These are phyloP conservation scores for Diaporthe caulivora DNA, from an alignment of 2,329 filamentous ascomycete genomes.

Conservation along the genomic window DNA sequence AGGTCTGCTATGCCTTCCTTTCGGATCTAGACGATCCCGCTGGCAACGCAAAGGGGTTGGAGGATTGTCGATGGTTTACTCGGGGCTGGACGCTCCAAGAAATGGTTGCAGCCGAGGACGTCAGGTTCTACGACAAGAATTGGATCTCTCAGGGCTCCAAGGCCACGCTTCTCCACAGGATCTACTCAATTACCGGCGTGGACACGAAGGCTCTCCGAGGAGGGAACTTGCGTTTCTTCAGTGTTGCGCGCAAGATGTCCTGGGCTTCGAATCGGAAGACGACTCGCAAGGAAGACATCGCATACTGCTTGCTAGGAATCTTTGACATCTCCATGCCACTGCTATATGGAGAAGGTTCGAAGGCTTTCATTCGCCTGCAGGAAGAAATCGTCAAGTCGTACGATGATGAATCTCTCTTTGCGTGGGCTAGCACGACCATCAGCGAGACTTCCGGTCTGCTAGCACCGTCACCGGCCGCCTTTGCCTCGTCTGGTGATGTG, in stretches of 20 bases:
- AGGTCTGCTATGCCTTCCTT: slow-evolving; percentile 35
- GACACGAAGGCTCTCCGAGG: slow-evolving; percentile 32
- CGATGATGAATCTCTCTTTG: slow-evolving; percentile 20
- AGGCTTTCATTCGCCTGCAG: slow-evolving; percentile 23
- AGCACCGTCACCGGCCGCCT: slow-evolving; percentile 8
- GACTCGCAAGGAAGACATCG: slow-evolving; percentile 15
- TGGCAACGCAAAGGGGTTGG: not conserved
- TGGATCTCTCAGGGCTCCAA: slow-evolving; percentile 36
- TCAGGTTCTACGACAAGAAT: slow-evolving; percentile 40
- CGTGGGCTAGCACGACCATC: slow-evolving; percentile 38
- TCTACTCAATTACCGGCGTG: slow-evolving; percentile 37
- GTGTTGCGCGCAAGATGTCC: slow-evolving; percentile 3
- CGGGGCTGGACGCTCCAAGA: slow-evolving; percentile 37
- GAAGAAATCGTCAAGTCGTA: slow-evolving; percentile 39
- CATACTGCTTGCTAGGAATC: slow-evolving; percentile 21
- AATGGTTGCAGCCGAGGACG: slow-evolving; percentile 36
- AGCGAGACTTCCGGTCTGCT: slow-evolving; percentile 37
- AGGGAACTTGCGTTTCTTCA: slow-evolving; percentile 26
- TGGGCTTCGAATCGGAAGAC: slow-evolving; percentile 6
- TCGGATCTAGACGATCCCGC: not conserved
- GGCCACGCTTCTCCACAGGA: slow-evolving; percentile 34
- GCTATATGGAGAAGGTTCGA: slow-evolving; percentile 24
- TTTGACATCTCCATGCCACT: slow-evolving; percentile 22
- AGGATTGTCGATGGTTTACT: slow-evolving; percentile 29
- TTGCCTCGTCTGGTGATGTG: slow-evolving; percentile 3